A percentile compares a stretch with the other conserved stretches of the same genome.
Conservation (phyloP, 1,139 yeast species). For the Diutina mesorugosa region DNA sequence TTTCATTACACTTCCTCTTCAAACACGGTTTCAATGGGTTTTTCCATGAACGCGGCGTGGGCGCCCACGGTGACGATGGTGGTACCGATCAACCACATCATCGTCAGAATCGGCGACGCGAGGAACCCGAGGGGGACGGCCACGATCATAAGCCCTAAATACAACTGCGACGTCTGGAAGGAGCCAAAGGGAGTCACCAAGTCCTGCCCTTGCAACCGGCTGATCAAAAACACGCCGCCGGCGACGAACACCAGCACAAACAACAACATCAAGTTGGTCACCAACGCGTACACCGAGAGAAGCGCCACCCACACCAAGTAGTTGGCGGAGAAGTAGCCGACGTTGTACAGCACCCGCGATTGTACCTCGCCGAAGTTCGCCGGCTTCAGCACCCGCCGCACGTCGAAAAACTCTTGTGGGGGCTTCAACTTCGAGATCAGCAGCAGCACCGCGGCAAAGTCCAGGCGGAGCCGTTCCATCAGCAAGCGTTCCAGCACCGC, state of each 20-base stretch:
- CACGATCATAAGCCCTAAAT: constrained; percentile 69
- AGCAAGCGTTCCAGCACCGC: constrained; percentile 34
- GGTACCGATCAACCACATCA: constrained; percentile 96
- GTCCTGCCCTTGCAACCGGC: constrained; percentile 69
- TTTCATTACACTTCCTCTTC: constrained; percentile 54
- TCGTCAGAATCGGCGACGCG: constrained; percentile 87
- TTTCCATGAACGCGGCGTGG: constrained; percentile 91
- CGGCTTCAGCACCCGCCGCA: constrained; percentile 84
- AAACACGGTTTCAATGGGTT: constrained; percentile 94
- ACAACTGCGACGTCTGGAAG: constrained; percentile 71
- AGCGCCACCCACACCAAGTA: constrained; percentile 18
- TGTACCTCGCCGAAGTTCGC: constrained; percentile 82
- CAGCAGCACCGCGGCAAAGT: constrained; percentile 29
- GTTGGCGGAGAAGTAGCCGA: constrained; percentile 81
- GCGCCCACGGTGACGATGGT: constrained; percentile 77
- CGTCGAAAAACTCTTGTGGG: constrained; percentile 87
- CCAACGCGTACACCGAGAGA: constrained; percentile 30
- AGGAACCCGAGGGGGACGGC: constrained; percentile 83
- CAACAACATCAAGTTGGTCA: constrained; percentile 73
- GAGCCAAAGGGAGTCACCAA: constrained; percentile 57
- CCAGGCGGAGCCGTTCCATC: constrained; percentile 35
- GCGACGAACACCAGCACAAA: constrained; percentile 63
- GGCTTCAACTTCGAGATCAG: constrained; percentile 69
- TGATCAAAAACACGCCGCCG: constrained; percentile 71
- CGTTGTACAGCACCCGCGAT: constrained; percentile 73